phyloP scores from a whole-genome alignment of 2,329 filamentous ascomycete species.

The Ceratocystis variospora region DNA sequence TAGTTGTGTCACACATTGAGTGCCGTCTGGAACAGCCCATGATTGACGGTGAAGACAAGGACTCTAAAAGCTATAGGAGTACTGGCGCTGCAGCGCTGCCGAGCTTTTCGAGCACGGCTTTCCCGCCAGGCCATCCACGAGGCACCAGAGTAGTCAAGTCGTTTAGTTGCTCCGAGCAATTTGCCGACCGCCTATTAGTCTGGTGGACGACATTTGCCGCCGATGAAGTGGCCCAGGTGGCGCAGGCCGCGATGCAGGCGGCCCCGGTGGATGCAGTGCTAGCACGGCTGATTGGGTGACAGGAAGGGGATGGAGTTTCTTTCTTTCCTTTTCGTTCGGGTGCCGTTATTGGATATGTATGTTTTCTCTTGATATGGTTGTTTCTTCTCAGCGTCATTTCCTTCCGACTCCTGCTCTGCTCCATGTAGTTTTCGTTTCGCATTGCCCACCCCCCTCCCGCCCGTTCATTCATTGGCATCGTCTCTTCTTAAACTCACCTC shows the following conservation, averaged over 20 bases:
- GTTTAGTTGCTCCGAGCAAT: background rate
- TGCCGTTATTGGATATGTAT: no score
- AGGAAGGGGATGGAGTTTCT: background rate
- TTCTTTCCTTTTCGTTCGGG: no score
- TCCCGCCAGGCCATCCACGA: slow-evolving; percentile 6
- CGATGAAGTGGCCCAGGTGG: slow-evolving; percentile 11
- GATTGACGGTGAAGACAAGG: background rate
- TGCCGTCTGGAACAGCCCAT: background rate
- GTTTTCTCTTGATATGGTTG: no score
- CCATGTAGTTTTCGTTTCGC: no score
- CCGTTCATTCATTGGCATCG: background rate
- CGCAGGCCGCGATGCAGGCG: background rate
- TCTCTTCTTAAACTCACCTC: background rate
- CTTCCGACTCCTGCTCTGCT: background rate
- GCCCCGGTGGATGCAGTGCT: slow-evolving; percentile 8
- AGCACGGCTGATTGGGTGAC: slow-evolving; percentile 1
- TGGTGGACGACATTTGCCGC: slow-evolving; percentile 17
- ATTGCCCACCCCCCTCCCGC: no score
- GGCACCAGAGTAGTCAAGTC: slow-evolving; percentile 10
- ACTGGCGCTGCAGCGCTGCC: background rate
- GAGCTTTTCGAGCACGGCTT: slow-evolving; percentile 1
- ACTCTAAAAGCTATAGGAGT: background rate
- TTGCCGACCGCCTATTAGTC: background rate
- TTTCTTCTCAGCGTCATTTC: no score
- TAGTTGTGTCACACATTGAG: slow-evolving; percentile 12